Base-by-base conservation (phyloP, 164 flowering plant species). In the Piper longum region DNA sequence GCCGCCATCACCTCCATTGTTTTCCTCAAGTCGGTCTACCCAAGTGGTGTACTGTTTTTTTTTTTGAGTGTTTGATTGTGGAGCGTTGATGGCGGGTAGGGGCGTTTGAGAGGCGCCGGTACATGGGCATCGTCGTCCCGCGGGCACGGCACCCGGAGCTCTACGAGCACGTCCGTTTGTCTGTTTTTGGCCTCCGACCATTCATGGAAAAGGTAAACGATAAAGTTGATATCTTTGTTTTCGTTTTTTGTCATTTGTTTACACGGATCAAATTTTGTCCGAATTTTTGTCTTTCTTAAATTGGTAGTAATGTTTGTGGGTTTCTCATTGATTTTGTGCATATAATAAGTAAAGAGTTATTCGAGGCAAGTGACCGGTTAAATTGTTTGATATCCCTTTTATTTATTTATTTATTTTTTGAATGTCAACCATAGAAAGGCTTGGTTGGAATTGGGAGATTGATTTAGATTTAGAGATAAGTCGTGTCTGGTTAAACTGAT, bases 101-200 rank as follows among this genome's bases (percentile, higher is more conserved):
- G 62, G 99, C 92, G 19, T 93, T 90, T 67, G 97, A 93, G 67
- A 85, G 99, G 71, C 72, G 88, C 67, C 76, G 89, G 43, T 93
- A 88, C 73, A 79, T 88, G 93, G 89, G 85, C 64, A 41, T 82
- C 59, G 91, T 87, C 57, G 93, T 84, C 64, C 97, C 91, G 51
- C 81, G 77, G 65, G 95, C 97, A 43, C 75, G 76, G 5, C 88
- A 93, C 62, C 97, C 99, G 54, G 76, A 84, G 67, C 91, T 93
- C 17, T 63, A 75, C 62, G 80, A 85, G 12, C 91, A 91, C 64
- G 88, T 95, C 41, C 85, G 78, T 67, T 76, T 85, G 48, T 68
- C 99, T 64, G 84, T 83, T 8, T 57, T 59, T 4, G 83, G 82
- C 4, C 88, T 95, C 67, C 79, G 67, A 62, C 89, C 90, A 65